These are phyloP conservation scores for Candida ficus DNA, from an alignment of 805 yeast genomes.

Conservation along the genomic window DNA sequence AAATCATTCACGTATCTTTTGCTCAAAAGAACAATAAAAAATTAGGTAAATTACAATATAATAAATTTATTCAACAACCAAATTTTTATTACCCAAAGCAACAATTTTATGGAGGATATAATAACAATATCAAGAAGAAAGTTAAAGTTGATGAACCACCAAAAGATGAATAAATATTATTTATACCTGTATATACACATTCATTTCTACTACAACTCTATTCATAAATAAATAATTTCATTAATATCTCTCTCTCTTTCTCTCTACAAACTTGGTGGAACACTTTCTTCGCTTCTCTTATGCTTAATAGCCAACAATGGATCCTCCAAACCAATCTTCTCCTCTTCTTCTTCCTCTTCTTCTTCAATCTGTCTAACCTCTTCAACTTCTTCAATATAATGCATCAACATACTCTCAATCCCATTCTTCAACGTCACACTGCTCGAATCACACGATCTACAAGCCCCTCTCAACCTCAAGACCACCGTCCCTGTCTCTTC, in stretches of 20 bases:
- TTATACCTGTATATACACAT: too few relatives aligned
- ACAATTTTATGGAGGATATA: too few relatives aligned
- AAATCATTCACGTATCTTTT: constrained; percentile 57
- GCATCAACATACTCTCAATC: constrained; percentile 65
- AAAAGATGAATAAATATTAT: too few relatives aligned
- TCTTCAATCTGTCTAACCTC: constrained; percentile 50
- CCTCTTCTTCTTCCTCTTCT: constrained; percentile 20
- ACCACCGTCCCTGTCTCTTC: constrained; percentile 54
- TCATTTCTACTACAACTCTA: too few relatives aligned
- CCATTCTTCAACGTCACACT: constrained; percentile 65
- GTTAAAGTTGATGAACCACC: too few relatives aligned
- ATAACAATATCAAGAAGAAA: too few relatives aligned
- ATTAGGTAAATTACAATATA: constrained; percentile 9
- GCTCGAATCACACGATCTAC: constrained; percentile 66
- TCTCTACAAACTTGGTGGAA: constrained; percentile 16
- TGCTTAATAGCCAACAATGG: constrained; percentile 14
- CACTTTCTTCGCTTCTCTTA: constrained; percentile 8
- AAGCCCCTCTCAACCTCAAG: constrained; percentile 61
- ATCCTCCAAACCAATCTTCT: constrained; percentile 7
- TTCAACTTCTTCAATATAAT: constrained; percentile 63
- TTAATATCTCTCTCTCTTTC: neutral
- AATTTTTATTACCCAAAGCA: neutral
- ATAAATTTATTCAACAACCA: neutral
- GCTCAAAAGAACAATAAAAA: constrained; percentile 70
- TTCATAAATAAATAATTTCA: neutral